A percentile compares a stretch with the other conserved stretches of the same genome.
Evolutionary conservation across 2,329 filamentous ascomycete species (phyloP).

Genomic region (Verticillium isaacii): DNA sequence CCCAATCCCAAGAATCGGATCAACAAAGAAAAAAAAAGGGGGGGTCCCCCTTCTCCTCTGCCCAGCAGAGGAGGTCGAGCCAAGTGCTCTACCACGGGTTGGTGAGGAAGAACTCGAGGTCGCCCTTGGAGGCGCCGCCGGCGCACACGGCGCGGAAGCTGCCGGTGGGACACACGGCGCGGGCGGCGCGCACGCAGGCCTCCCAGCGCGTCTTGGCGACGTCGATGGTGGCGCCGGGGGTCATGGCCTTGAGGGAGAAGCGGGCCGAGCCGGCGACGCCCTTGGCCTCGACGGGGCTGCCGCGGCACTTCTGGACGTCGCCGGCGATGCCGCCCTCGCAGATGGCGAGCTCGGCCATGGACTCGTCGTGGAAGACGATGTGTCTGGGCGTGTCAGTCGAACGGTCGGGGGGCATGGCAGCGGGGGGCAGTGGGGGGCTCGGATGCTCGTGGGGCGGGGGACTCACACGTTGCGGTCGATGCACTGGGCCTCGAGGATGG

Average conservation of each 20-base stretch:
- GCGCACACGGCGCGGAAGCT: constrained; percentile 41
- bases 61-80: background rate
- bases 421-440: background rate
- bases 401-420: background rate
- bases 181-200: constrained; percentile 47
- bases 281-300: constrained; percentile 34
- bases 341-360: constrained; percentile 42
- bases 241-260: constrained; percentile 39
- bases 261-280: constrained; percentile 41
- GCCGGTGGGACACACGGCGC: constrained; percentile 44
- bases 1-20: background rate
- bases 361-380: constrained; percentile 44
- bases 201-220: constrained; percentile 49
- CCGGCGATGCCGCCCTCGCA: constrained; percentile 46
- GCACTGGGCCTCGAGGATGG: constrained; percentile 34
- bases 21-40: background rate
- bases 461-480: constrained; percentile 35
- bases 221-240: constrained; percentile 42
- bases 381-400: constrained; percentile 15
- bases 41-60: background rate
- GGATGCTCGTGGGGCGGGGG: background rate
- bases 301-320: constrained; percentile 38
- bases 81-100: background rate
- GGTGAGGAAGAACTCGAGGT: constrained; percentile 36
- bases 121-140: constrained; percentile 40